phyloP scores from a whole-genome alignment of 169 alveolate genomes.

The Plasmodium coatneyi region DNA sequence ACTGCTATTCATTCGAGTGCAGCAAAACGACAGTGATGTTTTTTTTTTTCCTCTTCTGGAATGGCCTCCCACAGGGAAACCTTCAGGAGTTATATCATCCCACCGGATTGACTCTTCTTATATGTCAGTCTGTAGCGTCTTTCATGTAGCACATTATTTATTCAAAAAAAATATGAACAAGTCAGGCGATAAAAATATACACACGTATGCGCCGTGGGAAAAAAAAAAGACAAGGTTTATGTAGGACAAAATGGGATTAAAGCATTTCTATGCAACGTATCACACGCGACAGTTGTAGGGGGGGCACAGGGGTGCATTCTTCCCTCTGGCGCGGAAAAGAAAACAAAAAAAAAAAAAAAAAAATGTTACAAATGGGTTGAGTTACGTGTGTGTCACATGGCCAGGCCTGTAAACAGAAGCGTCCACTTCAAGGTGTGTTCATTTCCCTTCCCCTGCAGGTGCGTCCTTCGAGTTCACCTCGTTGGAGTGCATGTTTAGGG shows the following conservation, averaged over 20 bases:
- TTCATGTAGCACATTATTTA: not conserved
- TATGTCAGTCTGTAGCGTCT: not conserved
- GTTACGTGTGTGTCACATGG: not conserved
- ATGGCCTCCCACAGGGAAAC: not conserved
- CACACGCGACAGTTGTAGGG: not conserved
- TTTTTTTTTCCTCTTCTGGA: not conserved
- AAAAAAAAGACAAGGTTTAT: not conserved
- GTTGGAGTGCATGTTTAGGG: not conserved
- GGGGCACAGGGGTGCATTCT: not conserved
- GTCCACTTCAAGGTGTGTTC: not conserved
- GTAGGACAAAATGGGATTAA: not conserved
- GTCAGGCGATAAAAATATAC: not conserved
- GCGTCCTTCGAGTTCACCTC: conserved; percentile 20
- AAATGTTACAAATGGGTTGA: not conserved
- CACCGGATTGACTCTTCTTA: not conserved
- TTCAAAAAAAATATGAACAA: not conserved
- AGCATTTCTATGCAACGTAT: not conserved
- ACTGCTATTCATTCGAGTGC: not conserved
- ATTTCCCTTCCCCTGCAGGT: not conserved
- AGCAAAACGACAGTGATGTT: not conserved
- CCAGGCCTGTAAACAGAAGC: not conserved
- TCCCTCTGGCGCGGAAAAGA: not conserved
- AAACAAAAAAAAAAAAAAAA: no score
- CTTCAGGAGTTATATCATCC: not conserved
- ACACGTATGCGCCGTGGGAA: not conserved